Percentiles rank a stretch among this genome's conserved stretches.
phyloP scores from a whole-genome alignment of 192 early-diverging fungal genomes.

The Gamsiella multidivaricata region DNA sequence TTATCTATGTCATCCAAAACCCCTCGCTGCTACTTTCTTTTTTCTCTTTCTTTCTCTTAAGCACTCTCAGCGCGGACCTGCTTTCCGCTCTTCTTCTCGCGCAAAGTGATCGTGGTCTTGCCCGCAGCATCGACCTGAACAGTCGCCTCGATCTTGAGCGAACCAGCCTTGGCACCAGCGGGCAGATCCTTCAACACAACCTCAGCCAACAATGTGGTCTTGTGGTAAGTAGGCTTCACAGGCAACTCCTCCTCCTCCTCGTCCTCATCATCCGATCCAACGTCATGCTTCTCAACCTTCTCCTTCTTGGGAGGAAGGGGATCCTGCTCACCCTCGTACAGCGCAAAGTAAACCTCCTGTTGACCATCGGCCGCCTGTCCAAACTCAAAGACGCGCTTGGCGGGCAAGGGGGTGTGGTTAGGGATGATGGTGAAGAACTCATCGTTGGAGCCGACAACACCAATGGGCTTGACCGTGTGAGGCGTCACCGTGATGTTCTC shows the following conservation, averaged over 20 bases:
- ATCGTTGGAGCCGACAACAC: conserved; percentile 77
- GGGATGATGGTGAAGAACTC: conserved; percentile 84
- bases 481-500: conserved; percentile 63
- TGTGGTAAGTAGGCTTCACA: conserved; percentile 51
- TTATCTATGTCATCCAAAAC: conserved; percentile 21
- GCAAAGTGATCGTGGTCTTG: conserved; percentile 63
- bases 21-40: too few relatives aligned
- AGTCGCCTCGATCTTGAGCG: conserved; percentile 60
- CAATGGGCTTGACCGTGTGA: conserved; percentile 80
- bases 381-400: conserved; percentile 80
- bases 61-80: conserved; percentile 57
- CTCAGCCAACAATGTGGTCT: conserved; percentile 71
- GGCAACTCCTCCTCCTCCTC: conserved; percentile 66
- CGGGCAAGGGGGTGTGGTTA: conserved; percentile 87
- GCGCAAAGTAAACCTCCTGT: conserved; percentile 78
- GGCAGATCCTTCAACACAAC: conserved; percentile 68
- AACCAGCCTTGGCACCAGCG: conserved; percentile 60
- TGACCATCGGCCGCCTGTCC: conserved; percentile 72
- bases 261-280: conserved; percentile 60
- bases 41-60: conserved; percentile 11
- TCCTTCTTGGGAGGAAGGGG: conserved; percentile 54
- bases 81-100: conserved; percentile 62
- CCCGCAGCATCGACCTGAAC: conserved; percentile 60
- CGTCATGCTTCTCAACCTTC: conserved; percentile 58
- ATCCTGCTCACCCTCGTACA: conserved; percentile 85